Percentiles rank a stretch among this genome's conserved stretches.
phyloP scores from a whole-genome alignment of 345 rosid genomes.

The Sapria himalayana region DNA sequence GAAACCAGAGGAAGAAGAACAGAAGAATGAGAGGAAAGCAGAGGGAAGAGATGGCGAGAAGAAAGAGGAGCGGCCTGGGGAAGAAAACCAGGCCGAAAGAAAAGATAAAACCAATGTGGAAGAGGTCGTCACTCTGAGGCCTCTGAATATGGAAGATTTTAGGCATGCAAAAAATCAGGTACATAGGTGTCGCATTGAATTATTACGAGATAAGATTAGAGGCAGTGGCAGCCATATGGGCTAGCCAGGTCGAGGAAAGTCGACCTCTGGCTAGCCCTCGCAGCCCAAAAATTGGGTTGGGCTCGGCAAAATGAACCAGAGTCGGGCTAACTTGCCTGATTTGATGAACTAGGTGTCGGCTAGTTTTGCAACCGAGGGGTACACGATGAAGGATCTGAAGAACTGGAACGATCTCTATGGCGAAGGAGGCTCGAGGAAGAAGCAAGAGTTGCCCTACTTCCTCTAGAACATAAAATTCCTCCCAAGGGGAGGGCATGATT shows the following conservation, averaged over 20 bases:
- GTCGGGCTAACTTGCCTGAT: too few species aligned
- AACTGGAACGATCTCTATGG: conserved; percentile 85
- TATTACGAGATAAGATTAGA: too few species aligned
- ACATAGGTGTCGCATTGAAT: too few species aligned
- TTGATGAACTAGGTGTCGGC: conserved; percentile 95
- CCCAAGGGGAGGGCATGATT: too few species aligned
- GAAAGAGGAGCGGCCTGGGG: too few species aligned
- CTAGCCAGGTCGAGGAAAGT: too few species aligned
- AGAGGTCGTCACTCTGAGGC: conserved; percentile 34
- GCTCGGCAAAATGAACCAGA: too few species aligned
- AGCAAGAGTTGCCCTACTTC: conserved; percentile 65
- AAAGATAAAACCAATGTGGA: conserved; percentile 41
- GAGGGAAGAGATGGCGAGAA: too few species aligned
- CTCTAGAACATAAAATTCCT: conserved; percentile 24
- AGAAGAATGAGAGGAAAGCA: conserved; percentile 54
- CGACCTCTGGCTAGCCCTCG: too few species aligned
- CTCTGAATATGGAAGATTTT: conserved; percentile 82
- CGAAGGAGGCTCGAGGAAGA: conserved; percentile 90
- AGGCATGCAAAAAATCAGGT: conserved; percentile 91
- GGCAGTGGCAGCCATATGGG: too few species aligned
- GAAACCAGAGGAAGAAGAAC: conserved; percentile 51
- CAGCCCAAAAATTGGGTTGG: too few species aligned
- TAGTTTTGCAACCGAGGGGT: conserved; percentile 69
- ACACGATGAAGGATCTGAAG: conserved; percentile 56
- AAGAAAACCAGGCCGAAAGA: conserved; percentile 23